Percentiles rank a stretch among this genome's conserved stretches.
phyloP scores from a whole-genome alignment of 768 basidiomycete species.

The Strobilomyces echinocephalus region DNA sequence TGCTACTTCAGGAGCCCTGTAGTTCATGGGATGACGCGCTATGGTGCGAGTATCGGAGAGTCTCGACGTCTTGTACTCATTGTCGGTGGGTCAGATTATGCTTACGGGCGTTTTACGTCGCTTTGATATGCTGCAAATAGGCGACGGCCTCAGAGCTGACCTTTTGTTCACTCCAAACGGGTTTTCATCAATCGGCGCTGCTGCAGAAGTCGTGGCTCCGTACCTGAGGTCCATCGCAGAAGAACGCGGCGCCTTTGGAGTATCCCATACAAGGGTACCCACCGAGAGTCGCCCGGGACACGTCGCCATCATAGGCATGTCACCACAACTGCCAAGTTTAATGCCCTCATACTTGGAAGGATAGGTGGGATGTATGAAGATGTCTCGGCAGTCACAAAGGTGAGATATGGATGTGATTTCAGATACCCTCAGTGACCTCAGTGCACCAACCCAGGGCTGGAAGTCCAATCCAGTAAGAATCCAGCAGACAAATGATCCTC shows the following conservation, averaged over 20 bases:
- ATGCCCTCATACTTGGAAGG: constrained; percentile 3
- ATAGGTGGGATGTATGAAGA: constrained; percentile 89
- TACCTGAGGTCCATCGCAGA: constrained; percentile 65
- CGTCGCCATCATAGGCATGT: constrained; percentile 76
- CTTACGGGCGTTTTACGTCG: background rate
- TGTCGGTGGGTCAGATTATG: constrained; percentile 49
- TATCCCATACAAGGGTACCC: constrained; percentile 82
- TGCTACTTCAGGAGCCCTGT: constrained; percentile 87
- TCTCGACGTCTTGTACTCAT: constrained; percentile 77
- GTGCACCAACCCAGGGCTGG: constrained; percentile 55
- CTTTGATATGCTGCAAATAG: constrained; percentile 33
- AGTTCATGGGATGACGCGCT: constrained; percentile 68
- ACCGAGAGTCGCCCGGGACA: constrained; percentile 88
- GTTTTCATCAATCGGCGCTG: constrained; percentile 47
- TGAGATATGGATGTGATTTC: constrained; percentile 22
- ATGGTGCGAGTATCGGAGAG: constrained; percentile 41
- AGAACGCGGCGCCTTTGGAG: constrained; percentile 69
- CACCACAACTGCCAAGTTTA: background rate
- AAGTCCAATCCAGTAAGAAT: constrained; percentile 69
- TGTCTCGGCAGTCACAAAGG: constrained; percentile 83
- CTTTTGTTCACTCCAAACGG: constrained; percentile 63
- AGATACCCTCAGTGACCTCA: constrained; percentile 3
- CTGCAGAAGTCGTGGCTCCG: constrained; percentile 65
- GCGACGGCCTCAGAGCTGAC: constrained; percentile 82
- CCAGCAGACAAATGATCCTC: background rate